Conservation (phyloP, 192 early-diverging fungal genomes). For the Phlyctochytrium planicorne region DNA sequence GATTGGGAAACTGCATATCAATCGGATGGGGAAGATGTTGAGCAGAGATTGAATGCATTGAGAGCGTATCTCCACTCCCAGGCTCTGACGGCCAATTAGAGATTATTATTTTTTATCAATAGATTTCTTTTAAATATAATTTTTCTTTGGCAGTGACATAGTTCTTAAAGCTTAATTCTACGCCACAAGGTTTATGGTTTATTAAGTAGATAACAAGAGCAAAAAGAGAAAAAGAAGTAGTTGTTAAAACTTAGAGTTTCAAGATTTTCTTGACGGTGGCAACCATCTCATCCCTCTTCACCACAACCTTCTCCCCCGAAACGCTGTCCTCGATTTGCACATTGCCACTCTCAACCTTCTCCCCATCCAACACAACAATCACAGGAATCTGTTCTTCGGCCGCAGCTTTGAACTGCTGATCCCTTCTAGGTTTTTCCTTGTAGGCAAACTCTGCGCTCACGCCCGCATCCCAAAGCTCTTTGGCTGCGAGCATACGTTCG, state of each 20-base stretch:
- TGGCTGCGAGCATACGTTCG: conserved; percentile 83
- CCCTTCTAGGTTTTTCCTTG: conserved; percentile 85
- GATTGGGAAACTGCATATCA: no score
- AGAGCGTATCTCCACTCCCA: not conserved
- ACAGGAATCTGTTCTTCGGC: conserved; percentile 87
- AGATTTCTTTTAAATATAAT: no score
- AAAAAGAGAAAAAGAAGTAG: not conserved
- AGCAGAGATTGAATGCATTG: not conserved
- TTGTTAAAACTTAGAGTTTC: not conserved
- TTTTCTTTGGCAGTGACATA: no score
- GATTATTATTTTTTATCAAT: no score
- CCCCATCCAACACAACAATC: conserved; percentile 82
- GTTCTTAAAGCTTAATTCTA: no score
- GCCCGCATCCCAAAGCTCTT: conserved; percentile 89
- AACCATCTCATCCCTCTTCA: conserved; percentile 18
- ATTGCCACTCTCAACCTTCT: conserved; percentile 76
- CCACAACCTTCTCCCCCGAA: conserved; percentile 21
- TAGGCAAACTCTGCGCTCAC: conserved; percentile 89
- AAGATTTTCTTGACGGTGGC: conserved; percentile 19
- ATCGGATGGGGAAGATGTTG: not conserved
- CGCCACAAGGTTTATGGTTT: no score
- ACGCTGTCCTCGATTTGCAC: conserved; percentile 73
- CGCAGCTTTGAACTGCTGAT: conserved; percentile 75
- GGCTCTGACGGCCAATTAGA: not conserved
- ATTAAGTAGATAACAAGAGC: not conserved